Evolutionary conservation across 192 early-diverging fungal genomes (phyloP).

Genomic region (Coemansia sp.): DNA sequence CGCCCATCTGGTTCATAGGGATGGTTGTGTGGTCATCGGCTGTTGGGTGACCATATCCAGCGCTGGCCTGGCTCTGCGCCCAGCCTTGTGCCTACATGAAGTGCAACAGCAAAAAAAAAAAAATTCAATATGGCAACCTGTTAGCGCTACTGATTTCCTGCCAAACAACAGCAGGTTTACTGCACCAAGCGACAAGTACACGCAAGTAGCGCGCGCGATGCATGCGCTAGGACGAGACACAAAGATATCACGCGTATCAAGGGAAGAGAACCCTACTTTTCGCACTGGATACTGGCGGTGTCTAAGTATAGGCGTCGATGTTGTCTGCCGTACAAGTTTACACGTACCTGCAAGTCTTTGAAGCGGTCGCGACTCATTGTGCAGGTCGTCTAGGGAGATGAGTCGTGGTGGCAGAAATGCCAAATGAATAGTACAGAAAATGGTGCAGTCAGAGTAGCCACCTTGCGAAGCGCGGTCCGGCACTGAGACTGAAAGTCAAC

Average conservation of each 20-base stretch:
- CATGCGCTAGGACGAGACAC: not conserved
- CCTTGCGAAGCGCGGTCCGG: not conserved
- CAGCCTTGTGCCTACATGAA: slow-evolving; percentile 9
- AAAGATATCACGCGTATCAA: not conserved
- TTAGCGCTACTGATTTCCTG: not conserved
- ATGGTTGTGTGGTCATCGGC: not conserved
- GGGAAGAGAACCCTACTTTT: not conserved
- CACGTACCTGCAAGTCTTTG: slow-evolving; percentile 23
- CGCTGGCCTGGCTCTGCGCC: slow-evolving; percentile 5
- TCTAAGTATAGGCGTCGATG: not conserved
- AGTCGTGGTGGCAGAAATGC: not conserved
- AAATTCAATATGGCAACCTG: not conserved
- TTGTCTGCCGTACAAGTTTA: not conserved
- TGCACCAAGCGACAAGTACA: not conserved
- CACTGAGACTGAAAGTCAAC: not conserved
- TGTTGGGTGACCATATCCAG: not conserved
- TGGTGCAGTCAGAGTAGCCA: not conserved
- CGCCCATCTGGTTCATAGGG: slow-evolving; percentile 4
- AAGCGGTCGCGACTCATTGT: slow-evolving; percentile 31
- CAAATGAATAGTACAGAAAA: slow-evolving; percentile 6
- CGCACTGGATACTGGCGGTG: not conserved
- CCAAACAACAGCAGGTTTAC: not conserved
- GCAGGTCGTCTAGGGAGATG: not conserved
- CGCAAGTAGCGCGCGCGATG: not conserved
- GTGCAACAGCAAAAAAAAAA: not conserved